Evolutionary conservation across 768 basidiomycete species (phyloP), one percentile per base, ranked within the genome.

Genomic region (Epithele typhae): DNA sequence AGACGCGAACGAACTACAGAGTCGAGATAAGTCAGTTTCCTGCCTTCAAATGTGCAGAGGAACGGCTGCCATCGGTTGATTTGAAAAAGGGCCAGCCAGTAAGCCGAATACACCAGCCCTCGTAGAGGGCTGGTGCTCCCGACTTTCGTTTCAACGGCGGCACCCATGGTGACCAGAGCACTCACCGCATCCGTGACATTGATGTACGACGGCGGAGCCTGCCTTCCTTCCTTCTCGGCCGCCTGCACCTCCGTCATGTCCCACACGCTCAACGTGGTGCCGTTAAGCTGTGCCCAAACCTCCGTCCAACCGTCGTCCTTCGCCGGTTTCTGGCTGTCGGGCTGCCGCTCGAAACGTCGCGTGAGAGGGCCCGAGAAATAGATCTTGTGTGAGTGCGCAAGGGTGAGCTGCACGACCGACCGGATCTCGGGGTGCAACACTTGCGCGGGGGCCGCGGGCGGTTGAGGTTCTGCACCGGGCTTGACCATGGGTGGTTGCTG

Each of bases 201-300:
- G 58, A 92, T 74, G 65, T 93, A 94, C 1, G 80, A 73, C 5
- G 92, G 92, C 12, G 92, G 91, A 1, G 91, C 89, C 68, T 93
- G 86, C 52, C 67, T 80, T 14, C 88, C 88, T 56, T 81, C 72
- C 57, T 78, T 81, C 55, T 81, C 90, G 2, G 92, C 92, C 60
- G 85, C 87, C 53, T 92, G 83, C 46, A 94, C 82, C 56, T 85
- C 79, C 58, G 78, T 81, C 86, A 93, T 92, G 62, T 92, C 89
- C 92, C 92, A 94, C 35, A 92, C 74, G 56, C 88, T 91, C 56
- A 94, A 74, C 18, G 87, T 92, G 5, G 89, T 92, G 4, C 92
- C 92, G 40, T 87, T 84, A 25, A 94, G 72, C 66, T 94, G 92
- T 1, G 84, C 92, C 88, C 89, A 94, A 14, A 93, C 84, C 15